A percentile compares a stretch with the other conserved stretches of the same genome.
phyloP scores from a whole-genome alignment of 768 basidiomycete species.

The Tulasnella sp. region DNA sequence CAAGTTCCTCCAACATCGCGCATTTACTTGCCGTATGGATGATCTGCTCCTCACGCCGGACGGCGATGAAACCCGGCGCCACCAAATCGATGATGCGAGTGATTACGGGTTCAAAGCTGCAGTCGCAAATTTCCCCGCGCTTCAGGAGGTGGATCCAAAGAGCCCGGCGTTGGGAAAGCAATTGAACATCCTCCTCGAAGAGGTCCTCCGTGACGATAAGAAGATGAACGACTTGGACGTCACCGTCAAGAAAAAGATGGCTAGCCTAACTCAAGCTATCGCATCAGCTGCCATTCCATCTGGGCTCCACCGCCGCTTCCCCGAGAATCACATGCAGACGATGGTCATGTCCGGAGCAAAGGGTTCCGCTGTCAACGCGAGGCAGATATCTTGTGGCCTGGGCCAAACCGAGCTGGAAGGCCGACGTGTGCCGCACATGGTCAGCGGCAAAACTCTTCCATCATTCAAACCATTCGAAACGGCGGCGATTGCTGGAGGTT shows the following conservation, averaged over 20 bases:
- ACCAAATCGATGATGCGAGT: constrained; percentile 67
- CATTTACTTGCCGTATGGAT: constrained; percentile 99
- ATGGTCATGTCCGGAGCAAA: constrained; percentile 99
- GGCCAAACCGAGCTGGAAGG: constrained; percentile 99
- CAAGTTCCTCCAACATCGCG: constrained; percentile 94
- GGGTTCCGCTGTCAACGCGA: constrained; percentile 95
- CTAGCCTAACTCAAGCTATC: constrained; percentile 86
- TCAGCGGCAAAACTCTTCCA: constrained; percentile 96
- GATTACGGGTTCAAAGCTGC: constrained; percentile 85
- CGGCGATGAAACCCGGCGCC: constrained; percentile 70
- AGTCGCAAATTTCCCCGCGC: constrained; percentile 85
- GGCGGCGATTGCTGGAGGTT: constrained; percentile 96
- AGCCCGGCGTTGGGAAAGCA: constrained; percentile 39
- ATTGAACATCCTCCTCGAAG: constrained; percentile 75
- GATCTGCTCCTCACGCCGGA: constrained; percentile 87
- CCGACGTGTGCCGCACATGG: constrained; percentile 98
- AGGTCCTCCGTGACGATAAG: constrained; percentile 90
- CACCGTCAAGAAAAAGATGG: constrained; percentile 82
- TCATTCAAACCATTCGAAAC: constrained; percentile 98
- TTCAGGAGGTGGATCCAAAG: constrained; percentile 50
- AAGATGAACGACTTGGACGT: constrained; percentile 98
- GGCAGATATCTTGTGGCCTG: constrained; percentile 96
- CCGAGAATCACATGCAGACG: constrained; percentile 98
- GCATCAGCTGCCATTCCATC: constrained; percentile 85
- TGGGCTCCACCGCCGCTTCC: constrained; percentile 89